These are phyloP conservation scores for Lentinula novae-zelandiae DNA, from an alignment of 1,284 basidiomycete genomes.

Conservation along the genomic window DNA sequence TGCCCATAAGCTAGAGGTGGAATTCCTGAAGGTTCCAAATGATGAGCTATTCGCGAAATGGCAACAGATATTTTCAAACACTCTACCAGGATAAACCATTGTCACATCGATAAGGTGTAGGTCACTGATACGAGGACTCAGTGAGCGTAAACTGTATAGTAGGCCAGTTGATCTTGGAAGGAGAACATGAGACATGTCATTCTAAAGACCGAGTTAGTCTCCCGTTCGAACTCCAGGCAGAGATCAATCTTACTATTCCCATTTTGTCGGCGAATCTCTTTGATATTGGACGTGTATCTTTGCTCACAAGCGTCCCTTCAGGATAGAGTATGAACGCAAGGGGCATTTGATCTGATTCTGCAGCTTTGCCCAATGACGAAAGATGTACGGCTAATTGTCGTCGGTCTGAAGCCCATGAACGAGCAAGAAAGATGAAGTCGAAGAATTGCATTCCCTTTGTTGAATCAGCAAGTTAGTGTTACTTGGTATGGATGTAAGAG, in stretches of 20 bases:
- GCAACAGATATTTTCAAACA: background rate
- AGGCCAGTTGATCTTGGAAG: slow-evolving; percentile 91
- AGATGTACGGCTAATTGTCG: slow-evolving; percentile 59
- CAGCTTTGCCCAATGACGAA: slow-evolving; percentile 53
- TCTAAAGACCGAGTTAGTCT: slow-evolving; percentile 35
- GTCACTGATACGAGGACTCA: slow-evolving; percentile 73
- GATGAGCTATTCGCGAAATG: background rate
- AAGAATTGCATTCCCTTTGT: slow-evolving; percentile 88
- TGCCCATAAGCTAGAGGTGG: slow-evolving; percentile 75
- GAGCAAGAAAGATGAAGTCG: slow-evolving; percentile 81
- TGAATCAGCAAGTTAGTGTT: background rate
- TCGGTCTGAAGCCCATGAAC: slow-evolving; percentile 58
- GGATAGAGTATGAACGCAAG: slow-evolving; percentile 88
- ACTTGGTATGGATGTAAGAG: background rate
- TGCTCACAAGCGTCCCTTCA: slow-evolving; percentile 88
- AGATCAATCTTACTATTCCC: slow-evolving; percentile 60
- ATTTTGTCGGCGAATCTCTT: slow-evolving; percentile 84
- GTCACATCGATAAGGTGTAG: slow-evolving; percentile 88
- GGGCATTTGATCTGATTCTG: slow-evolving; percentile 63
- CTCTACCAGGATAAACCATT: slow-evolving; percentile 80
- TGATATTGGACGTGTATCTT: slow-evolving; percentile 69
- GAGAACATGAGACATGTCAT: slow-evolving; percentile 76
- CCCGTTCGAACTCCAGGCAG: background rate
- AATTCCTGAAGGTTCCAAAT: slow-evolving; percentile 44
- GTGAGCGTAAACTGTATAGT: slow-evolving; percentile 79